Base-by-base conservation (phyloP, 192 early-diverging fungal genomes). In the Mortierella antarctica region DNA sequence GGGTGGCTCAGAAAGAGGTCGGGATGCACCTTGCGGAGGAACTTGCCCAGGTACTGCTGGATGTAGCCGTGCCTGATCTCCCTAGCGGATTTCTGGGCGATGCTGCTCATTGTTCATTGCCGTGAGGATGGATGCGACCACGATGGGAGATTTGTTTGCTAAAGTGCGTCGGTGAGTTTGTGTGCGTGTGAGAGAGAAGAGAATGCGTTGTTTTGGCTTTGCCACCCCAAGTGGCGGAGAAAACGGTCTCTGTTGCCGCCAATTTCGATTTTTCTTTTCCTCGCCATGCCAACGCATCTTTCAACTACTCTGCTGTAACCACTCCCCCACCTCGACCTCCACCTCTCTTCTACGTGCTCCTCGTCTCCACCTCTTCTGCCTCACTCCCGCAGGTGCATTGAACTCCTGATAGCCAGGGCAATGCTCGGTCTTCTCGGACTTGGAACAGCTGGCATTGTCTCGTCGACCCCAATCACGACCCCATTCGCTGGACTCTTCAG, bases 401-500 rank as follows among this genome's bases (percentile, higher is more conserved):
- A 31, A 31, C 31, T 31, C 31, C 31, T 31, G 31, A 31, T 31
- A 31, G 31, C 58, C 57, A 7, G 21, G 21, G 46, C 57, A 61
- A 80, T 80, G 77, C 77, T 80, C 41, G 77, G 77, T 64, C 69
- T 80, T 58, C 77, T 80, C 54, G 77, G 77, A 63, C 70, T 80
- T 63, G 65, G 59, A 44, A 80, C 77, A 42, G 65, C 40, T 48
- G 64, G 65, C 70, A 68, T 52, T 42, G 58, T 56, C 60, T 55
- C 69, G 39, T 68, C 69, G 12, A 55, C 55, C 2, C 21, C 63
- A 11, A 62, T 65, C 17, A 60, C 58, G 2, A 49, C 74, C 41
- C 61, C 77, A 55, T 72, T 72, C 77, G 57, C 72, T 31, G 77
- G 70, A 56, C 65, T 80, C 41, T 80, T 80, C 65, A 71, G 48